Evolutionary conservation across 768 basidiomycete genomes (phyloP).

Genomic region (Galerina sulciceps): DNA sequence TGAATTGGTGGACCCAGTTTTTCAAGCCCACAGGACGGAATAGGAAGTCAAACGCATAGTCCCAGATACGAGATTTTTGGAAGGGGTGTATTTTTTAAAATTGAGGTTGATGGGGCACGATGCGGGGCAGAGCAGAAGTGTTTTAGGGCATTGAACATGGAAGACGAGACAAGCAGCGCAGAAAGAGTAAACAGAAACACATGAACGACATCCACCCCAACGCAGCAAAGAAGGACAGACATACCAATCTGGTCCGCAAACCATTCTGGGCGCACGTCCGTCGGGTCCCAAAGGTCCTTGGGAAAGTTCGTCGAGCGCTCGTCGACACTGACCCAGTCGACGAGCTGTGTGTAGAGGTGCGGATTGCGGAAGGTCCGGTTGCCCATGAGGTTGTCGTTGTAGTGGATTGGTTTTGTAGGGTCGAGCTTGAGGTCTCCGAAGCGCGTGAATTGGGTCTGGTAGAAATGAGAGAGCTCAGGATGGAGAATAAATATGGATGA

Average conservation of each 20-base stretch:
- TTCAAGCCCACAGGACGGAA: conserved; percentile 25
- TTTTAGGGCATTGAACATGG: not conserved
- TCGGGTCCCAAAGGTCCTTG: conserved; percentile 72
- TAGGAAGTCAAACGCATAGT: conserved; percentile 1
- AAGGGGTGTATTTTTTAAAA: no score
- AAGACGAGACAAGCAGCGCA: conserved; percentile 14
- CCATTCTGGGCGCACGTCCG: conserved; percentile 68
- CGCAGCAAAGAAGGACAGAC: conserved; percentile 30
- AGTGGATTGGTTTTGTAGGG: conserved; percentile 73
- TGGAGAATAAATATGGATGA: not conserved
- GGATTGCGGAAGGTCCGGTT: conserved; percentile 95
- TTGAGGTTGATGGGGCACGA: not conserved
- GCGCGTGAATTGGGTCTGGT: conserved; percentile 77
- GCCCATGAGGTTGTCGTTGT: conserved; percentile 94
- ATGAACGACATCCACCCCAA: conserved; percentile 18
- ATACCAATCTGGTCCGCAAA: conserved; percentile 80
- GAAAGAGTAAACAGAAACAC: conserved; percentile 18
- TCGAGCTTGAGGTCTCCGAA: conserved; percentile 78
- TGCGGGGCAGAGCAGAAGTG: not conserved
- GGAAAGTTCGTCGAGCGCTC: conserved; percentile 89
- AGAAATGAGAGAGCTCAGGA: not conserved
- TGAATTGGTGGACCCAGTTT: conserved; percentile 25
- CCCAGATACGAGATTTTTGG: no score
- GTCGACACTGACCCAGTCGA: conserved; percentile 92
- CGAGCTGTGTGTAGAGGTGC: conserved; percentile 92